A percentile compares a stretch with the other conserved stretches of the same genome.
phyloP scores from a whole-genome alignment of 805 yeast genomes.

The Candida easanensis region DNA sequence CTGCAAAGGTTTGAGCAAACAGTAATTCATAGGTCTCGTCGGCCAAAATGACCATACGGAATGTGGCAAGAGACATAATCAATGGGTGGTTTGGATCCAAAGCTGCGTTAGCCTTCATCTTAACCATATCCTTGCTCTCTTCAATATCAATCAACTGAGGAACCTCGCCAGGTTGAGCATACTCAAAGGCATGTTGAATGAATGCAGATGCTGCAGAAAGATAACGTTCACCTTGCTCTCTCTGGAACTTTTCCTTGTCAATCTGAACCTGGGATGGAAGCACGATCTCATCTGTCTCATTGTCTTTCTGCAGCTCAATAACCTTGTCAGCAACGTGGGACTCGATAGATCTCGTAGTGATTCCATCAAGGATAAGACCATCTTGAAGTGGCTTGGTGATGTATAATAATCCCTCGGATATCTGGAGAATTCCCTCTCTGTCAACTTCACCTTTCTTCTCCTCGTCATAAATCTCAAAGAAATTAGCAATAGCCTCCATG shows the following conservation, averaged over 20 bases:
- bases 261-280: constrained; percentile 60
- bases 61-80: constrained; percentile 75
- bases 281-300: constrained; percentile 36
- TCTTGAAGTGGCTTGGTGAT: constrained; percentile 87
- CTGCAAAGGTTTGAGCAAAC: constrained; percentile 65
- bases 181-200: constrained; percentile 83
- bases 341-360: constrained; percentile 63
- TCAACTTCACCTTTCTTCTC: constrained; percentile 59
- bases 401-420: constrained; percentile 83
- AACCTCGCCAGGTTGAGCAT: constrained; percentile 69
- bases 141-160: constrained; percentile 43
- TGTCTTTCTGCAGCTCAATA: constrained; percentile 33
- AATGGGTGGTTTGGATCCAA: constrained; percentile 78
- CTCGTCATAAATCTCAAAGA: constrained; percentile 72
- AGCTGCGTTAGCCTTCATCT: constrained; percentile 66
- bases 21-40: constrained; percentile 90
- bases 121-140: constrained; percentile 27
- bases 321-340: constrained; percentile 65
- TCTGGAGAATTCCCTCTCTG: constrained; percentile 74
- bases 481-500: constrained; percentile 73
- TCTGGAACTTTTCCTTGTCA: constrained; percentile 59
- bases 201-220: constrained; percentile 84
- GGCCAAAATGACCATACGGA: constrained; percentile 90
- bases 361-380: constrained; percentile 58
- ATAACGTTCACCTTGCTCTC: constrained; percentile 73